A percentile compares a stretch with the other conserved stretches of the same genome.
Evolutionary conservation across 306 rosid species (phyloP).

Genomic region (Ceratonia siliqua): DNA sequence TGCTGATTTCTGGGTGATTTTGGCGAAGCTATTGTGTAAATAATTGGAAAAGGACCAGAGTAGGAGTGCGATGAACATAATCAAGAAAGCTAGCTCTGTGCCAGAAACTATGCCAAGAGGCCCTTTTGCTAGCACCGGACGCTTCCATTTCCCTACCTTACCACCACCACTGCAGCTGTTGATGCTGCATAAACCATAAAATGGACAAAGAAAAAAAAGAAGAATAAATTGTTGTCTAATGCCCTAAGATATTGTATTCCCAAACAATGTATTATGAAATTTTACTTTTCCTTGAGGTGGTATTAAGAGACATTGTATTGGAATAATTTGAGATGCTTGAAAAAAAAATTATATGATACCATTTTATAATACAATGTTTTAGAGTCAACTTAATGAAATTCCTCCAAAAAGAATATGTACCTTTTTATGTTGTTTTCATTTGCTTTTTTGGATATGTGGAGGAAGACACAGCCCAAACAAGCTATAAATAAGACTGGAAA

Average conservation of each 20-base stretch:
- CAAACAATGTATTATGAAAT: too few relatives aligned
- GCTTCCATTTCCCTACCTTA: slow-evolving; percentile 43
- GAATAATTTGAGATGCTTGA: too few relatives aligned
- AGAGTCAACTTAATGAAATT: too few relatives aligned
- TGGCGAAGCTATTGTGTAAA: slow-evolving; percentile 36
- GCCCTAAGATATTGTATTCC: too few relatives aligned
- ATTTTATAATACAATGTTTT: too few relatives aligned
- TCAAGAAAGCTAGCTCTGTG: slow-evolving; percentile 54
- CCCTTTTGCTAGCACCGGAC: slow-evolving; percentile 60
- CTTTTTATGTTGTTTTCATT: slow-evolving; percentile 18
- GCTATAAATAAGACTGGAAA: slow-evolving; percentile 69
- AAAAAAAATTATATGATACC: too few relatives aligned
- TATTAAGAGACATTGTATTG: too few relatives aligned
- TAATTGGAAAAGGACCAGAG: slow-evolving; percentile 56
- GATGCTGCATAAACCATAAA: background rate
- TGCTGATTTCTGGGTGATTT: slow-evolving; percentile 43
- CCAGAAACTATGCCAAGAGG: slow-evolving; percentile 85
- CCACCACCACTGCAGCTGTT: slow-evolving; percentile 15
- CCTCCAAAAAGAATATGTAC: too few relatives aligned
- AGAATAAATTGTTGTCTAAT: background rate
- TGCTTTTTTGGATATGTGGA: slow-evolving; percentile 50
- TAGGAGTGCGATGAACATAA: slow-evolving; percentile 71
- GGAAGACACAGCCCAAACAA: slow-evolving; percentile 58
- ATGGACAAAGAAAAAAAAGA: background rate
- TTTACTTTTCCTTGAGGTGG: too few relatives aligned